A percentile compares a stretch with the other conserved stretches of the same genome.
These are phyloP conservation scores for Chenopodium berlandieri DNA, from an alignment of 148 eudicot genomes.

Conservation along the genomic window DNA sequence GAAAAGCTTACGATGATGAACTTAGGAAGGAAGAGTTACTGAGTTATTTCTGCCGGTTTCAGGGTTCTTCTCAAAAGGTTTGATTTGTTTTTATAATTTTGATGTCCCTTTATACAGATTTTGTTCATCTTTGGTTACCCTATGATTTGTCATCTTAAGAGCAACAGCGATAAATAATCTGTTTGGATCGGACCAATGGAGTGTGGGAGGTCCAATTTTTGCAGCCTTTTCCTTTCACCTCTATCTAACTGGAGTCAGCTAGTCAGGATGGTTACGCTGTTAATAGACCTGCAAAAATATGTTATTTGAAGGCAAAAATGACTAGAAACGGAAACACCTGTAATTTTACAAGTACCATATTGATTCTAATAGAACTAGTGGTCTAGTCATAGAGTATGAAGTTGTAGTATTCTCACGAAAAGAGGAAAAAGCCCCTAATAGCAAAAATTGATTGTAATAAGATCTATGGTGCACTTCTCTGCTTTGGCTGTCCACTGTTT, in stretches of 20 bases:
- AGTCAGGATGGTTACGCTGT: background rate
- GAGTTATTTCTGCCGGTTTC: slow-evolving; percentile 73
- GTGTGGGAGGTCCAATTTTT: background rate
- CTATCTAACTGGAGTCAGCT: background rate
- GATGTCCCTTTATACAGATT: background rate
- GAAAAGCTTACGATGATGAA: slow-evolving; percentile 88
- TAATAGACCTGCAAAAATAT: background rate
- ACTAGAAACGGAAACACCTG: background rate
- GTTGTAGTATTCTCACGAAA: background rate
- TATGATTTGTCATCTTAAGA: background rate
- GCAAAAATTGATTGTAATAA: background rate
- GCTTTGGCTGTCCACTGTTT: background rate
- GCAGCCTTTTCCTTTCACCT: background rate
- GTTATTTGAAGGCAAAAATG: background rate
- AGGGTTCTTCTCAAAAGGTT: slow-evolving; percentile 71
- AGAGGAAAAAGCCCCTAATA: background rate
- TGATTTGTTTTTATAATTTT: background rate
- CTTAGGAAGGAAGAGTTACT: slow-evolving; percentile 85
- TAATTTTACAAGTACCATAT: background rate
- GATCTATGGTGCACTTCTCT: background rate
- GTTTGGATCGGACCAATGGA: background rate
- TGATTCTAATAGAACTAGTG: background rate
- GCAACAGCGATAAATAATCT: background rate
- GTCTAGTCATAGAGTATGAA: background rate
- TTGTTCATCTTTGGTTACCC: background rate